A percentile compares a stretch with the other conserved stretches of the same genome.
Evolutionary conservation across 1,139 yeast genomes (phyloP).

Genomic region (Taphrina pruni): DNA sequence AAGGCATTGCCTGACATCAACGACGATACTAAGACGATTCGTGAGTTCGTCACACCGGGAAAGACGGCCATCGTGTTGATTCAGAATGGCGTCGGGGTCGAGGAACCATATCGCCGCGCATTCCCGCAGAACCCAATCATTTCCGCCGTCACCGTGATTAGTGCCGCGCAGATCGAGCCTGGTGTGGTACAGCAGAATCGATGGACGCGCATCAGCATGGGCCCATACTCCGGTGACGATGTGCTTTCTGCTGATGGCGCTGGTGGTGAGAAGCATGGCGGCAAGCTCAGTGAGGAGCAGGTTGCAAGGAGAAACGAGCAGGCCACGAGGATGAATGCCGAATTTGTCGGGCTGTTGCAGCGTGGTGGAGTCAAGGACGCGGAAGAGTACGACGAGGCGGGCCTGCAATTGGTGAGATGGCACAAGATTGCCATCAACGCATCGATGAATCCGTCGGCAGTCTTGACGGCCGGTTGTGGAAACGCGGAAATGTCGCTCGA

Average conservation of each 20-base stretch:
- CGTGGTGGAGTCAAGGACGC: conserved; percentile 40
- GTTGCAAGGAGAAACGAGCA: background rate
- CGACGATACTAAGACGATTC: conserved; percentile 63
- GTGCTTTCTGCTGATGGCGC: background rate
- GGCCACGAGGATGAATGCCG: conserved; percentile 28
- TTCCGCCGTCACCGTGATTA: conserved; percentile 39
- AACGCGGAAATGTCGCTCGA: conserved; percentile 41
- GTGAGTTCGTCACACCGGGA: conserved; percentile 58
- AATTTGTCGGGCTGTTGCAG: conserved; percentile 25
- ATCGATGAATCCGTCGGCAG: conserved; percentile 40
- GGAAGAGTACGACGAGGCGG: conserved; percentile 38
- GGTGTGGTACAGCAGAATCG: conserved; percentile 35
- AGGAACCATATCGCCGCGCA: conserved; percentile 61
- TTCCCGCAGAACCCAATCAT: conserved; percentile 62
- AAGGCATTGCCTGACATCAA: conserved; percentile 73
- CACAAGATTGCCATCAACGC: conserved; percentile 41
- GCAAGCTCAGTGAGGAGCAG: background rate
- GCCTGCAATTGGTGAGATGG: conserved; percentile 39
- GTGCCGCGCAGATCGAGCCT: conserved; percentile 37
- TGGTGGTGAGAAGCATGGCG: background rate
- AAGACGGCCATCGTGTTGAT: conserved; percentile 64
- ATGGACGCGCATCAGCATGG: conserved; percentile 40
- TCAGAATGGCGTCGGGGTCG: conserved; percentile 79
- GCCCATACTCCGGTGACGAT: conserved; percentile 38
- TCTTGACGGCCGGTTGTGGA: conserved; percentile 35